Evolutionary conservation across 441 rosid species (phyloP).

Genomic region (Isatis lusitanica): DNA sequence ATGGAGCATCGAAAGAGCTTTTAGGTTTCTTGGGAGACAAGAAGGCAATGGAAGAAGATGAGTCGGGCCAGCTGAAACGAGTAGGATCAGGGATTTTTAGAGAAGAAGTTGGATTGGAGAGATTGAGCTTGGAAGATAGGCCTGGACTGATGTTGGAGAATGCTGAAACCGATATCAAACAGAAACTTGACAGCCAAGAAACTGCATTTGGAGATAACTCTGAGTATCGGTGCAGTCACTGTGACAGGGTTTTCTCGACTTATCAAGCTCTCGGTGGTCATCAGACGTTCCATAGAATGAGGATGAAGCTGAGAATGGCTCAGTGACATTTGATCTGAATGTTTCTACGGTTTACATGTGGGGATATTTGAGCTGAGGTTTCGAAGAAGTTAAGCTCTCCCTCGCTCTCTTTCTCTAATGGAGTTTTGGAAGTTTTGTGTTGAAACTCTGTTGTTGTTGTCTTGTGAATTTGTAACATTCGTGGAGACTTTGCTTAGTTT

Average conservation of each 20-base stretch:
- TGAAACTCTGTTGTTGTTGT: not conserved
- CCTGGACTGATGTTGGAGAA: slow-evolving; percentile 3
- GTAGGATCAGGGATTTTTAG: not conserved
- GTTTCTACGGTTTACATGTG: not conserved
- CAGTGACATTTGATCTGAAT: not conserved
- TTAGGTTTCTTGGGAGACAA: slow-evolving; percentile 11
- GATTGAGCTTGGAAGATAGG: slow-evolving; percentile 11
- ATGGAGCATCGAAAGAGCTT: not conserved
- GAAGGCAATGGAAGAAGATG: not conserved
- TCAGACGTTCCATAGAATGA: not conserved
- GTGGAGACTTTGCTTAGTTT: not conserved
- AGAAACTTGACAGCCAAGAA: not conserved
- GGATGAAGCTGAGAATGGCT: not conserved
- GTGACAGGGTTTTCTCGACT: not conserved
- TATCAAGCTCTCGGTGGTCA: slow-evolving; percentile 1
- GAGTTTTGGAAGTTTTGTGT: not conserved
- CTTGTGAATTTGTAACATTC: not conserved
- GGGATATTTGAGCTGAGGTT: not conserved
- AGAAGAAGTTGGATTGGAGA: not conserved
- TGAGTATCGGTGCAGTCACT: not conserved
- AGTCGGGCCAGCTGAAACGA: not conserved
- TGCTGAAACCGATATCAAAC: slow-evolving; percentile 2
- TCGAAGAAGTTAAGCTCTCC: not conserved
- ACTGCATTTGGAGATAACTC: slow-evolving; percentile 3
- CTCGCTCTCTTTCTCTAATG: not conserved